These are phyloP conservation scores for Rhodotorula sp. DNA, from an alignment of 1,284 basidiomycete genomes.

Conservation along the genomic window DNA sequence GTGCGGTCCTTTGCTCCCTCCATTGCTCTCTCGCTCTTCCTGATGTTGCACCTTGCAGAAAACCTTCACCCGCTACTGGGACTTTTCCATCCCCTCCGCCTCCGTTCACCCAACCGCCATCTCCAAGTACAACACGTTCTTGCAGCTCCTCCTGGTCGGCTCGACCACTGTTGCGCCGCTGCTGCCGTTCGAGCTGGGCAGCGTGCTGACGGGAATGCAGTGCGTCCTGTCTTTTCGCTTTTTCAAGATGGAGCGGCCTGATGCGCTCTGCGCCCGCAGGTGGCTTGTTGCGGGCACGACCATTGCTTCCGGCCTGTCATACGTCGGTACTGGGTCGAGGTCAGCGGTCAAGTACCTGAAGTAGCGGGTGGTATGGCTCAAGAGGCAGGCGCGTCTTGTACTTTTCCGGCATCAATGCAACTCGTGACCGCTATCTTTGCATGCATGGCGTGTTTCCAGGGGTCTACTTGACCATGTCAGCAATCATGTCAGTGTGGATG, in stretches of 20 bases:
- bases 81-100: conserved; percentile 89
- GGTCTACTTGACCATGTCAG: too few species aligned
- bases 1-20: conserved; percentile 57
- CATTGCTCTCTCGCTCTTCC: too few species aligned
- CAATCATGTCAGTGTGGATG: too few species aligned
- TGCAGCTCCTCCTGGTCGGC: conserved; percentile 90
- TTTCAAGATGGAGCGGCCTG: background rate
- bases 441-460: too few species aligned
- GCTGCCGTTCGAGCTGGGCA: conserved; percentile 63
- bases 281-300: conserved; percentile 85
- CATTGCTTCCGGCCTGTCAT: conserved; percentile 87
- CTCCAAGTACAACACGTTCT: conserved; percentile 80
- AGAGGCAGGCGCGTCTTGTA: too few species aligned
- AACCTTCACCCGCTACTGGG: conserved; percentile 89
- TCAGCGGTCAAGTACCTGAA: conserved; percentile 61
- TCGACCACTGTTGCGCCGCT: conserved; percentile 80
- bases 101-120: conserved; percentile 61
- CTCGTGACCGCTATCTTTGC: too few species aligned
- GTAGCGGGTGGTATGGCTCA: too few species aligned
- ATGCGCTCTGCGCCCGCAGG: conserved; percentile 54
- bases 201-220: conserved; percentile 66
- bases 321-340: conserved; percentile 65
- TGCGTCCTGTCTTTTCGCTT: conserved; percentile 52
- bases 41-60: conserved; percentile 60
- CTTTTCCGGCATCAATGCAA: background rate